Evolutionary conservation across 1,284 basidiomycete genomes (phyloP), one percentile per base, ranked within the genome.

Genomic region (Ustilago bromivora): DNA sequence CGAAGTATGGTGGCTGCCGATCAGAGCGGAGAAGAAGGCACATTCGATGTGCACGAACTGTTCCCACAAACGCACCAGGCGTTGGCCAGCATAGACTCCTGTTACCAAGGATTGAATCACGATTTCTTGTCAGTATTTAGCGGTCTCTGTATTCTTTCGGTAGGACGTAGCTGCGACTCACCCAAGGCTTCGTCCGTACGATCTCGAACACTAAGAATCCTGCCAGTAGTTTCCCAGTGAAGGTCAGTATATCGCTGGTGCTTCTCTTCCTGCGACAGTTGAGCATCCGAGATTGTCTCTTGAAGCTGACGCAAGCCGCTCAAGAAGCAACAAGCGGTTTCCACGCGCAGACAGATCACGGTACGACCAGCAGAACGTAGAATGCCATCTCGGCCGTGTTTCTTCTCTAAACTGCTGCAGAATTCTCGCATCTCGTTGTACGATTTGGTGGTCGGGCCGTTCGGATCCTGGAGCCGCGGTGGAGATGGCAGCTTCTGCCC

Each of bases 281-380:
- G 15, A 6, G 19, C 1, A 31, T 58, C 28, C 0, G 49, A 31
- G 8, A 62, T 49, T n/a, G 43, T 49, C 2, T 59, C 35, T 38
- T 59, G 55, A 4, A 68, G 32, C 13, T 40, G 10, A 2, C 34
- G 56, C 32, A 68, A 19, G 31, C 49, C 61, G 41, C 19, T 34
- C 9, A 58, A 62, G 11, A 71, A 51, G 32, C 13, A 15, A 23
- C 59, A 62, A 4, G 56, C 49, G 0, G 56, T n/a, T 17, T 62
- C 47, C 6, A 71, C 19, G 9, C 69, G 69, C 35, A 60, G 17
- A 40, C 40, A 55, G 9, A 47, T 28, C 23, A 58, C 41, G 1
- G 69, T 66, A 10, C 69, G 64, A 17, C 69, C 69, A 8, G 69
- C 69, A 0, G 69, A 66, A 6, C 69, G 63, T 6, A 71, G 47